Evolutionary conservation across 106 monocot genomes (phyloP).

Genomic region (Cymbidium sinense): DNA sequence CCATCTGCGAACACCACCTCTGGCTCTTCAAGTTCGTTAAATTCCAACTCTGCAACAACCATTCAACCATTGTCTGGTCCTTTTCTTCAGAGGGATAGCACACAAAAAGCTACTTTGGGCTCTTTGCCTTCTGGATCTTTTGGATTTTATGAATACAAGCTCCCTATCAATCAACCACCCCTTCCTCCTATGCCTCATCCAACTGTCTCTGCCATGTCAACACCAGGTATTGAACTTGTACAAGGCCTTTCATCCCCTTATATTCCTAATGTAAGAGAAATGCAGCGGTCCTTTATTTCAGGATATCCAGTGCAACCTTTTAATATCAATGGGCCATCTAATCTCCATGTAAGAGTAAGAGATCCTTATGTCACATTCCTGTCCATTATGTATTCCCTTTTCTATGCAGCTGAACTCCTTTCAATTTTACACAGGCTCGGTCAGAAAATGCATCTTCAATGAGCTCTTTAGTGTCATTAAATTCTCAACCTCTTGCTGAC

Average conservation of each 20-base stretch:
- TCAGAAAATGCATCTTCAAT: constrained; percentile 35
- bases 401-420: neutral
- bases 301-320: constrained; percentile 55
- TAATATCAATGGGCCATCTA: constrained; percentile 35
- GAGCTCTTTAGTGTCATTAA: constrained; percentile 19
- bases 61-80: constrained; percentile 22
- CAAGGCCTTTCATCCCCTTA: constrained; percentile 28
- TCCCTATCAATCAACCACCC: constrained; percentile 61
- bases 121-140: constrained; percentile 34
- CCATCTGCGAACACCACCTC: constrained; percentile 8
- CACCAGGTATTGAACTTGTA: constrained; percentile 30
- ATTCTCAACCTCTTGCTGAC: constrained; percentile 32
- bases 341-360: constrained; percentile 32
- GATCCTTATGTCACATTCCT: neutral
- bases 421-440: constrained; percentile 39
- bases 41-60: constrained; percentile 14
- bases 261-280: constrained; percentile 40
- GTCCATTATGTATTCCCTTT: neutral
- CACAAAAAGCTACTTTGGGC: constrained; percentile 26
- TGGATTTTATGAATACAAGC: constrained; percentile 43
- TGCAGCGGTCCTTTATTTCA: constrained; percentile 54
- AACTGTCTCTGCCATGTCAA: constrained; percentile 24
- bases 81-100: constrained; percentile 31
- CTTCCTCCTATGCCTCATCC: constrained; percentile 85
- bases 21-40: constrained; percentile 26